phyloP scores from a whole-genome alignment of 1,139 yeast species.

The Taphrina communis region DNA sequence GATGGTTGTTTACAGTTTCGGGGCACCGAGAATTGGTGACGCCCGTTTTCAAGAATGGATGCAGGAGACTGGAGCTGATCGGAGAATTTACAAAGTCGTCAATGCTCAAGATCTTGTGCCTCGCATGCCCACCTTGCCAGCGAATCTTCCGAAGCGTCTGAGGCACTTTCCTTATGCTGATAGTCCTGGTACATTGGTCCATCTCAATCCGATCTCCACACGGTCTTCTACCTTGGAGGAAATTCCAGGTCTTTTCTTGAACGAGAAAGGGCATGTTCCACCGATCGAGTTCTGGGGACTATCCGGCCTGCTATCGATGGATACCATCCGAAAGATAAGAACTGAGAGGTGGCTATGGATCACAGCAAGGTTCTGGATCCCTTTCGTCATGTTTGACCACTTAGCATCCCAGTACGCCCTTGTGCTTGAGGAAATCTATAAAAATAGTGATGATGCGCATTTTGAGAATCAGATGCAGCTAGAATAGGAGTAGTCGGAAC shows the following conservation, averaged over 20 bases:
- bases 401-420: conserved; percentile 31
- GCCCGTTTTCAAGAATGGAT: conserved; percentile 28
- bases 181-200: conserved; percentile 33
- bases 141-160: conserved; percentile 11
- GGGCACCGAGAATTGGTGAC: conserved; percentile 34
- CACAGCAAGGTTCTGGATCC: conserved; percentile 30
- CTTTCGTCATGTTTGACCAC: conserved; percentile 38
- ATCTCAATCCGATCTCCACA: conserved; percentile 20
- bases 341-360: conserved; percentile 37
- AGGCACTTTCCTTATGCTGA: conserved; percentile 35
- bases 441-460: conserved; percentile 28
- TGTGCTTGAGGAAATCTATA: conserved; percentile 20
- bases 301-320: conserved; percentile 30
- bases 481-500: too few relatives aligned
- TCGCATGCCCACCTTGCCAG: conserved; percentile 30
- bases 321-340: conserved; percentile 27
- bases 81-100: conserved; percentile 26
- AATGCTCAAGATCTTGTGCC: conserved; percentile 40
- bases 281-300: conserved; percentile 36
- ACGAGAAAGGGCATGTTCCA: conserved; percentile 34
- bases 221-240: conserved; percentile 15
- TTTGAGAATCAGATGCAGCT: conserved; percentile 24
- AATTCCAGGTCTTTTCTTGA: conserved; percentile 6
- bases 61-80: conserved; percentile 17
- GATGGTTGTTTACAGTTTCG: conserved; percentile 32